Percentiles rank a stretch among this genome's conserved stretches.
Conservation (phyloP, 1,284 basidiomycete species). For the Ceratobasidium sp. region DNA sequence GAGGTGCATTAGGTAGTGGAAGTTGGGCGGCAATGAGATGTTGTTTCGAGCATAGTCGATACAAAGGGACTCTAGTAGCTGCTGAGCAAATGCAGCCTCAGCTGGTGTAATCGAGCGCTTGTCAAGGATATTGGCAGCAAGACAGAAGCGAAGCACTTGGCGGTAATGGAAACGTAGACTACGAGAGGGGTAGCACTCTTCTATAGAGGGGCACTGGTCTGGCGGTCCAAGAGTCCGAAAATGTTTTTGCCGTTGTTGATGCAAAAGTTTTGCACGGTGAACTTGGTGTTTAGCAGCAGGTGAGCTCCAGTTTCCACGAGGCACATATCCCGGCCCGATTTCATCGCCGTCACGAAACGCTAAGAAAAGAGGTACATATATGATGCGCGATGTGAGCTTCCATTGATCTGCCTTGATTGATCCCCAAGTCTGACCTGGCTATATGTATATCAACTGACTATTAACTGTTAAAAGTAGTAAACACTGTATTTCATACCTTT, state of each 20-base stretch:
- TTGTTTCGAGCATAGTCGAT: background rate
- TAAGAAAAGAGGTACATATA: conserved; percentile 14
- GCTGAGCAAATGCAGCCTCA: background rate
- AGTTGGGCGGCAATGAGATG: background rate
- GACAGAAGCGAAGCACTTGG: conserved; percentile 19
- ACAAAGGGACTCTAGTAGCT: conserved; percentile 1
- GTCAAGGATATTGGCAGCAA: conserved; percentile 10
- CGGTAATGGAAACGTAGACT: conserved; percentile 15
- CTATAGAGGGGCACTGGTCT: background rate
- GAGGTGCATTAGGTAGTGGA: conserved; percentile 31
- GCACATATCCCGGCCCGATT: conserved; percentile 3
- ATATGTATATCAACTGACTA: too few relatives aligned
- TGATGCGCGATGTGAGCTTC: conserved; percentile 4
- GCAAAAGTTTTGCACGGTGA: conserved; percentile 16
- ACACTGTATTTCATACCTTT: too few relatives aligned
- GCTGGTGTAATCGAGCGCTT: background rate
- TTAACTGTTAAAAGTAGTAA: too few relatives aligned
- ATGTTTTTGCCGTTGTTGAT: background rate
- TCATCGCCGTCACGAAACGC: conserved; percentile 22
- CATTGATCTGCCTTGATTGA: conserved; percentile 24
- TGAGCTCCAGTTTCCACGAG: background rate
- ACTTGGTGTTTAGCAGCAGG: background rate
- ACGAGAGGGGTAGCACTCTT: conserved; percentile 11
- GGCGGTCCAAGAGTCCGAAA: conserved; percentile 17
- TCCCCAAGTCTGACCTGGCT: conserved; percentile 18